Evolutionary conservation across 78 protist genomes (phyloP).

Genomic region (Guillardia theta): DNA sequence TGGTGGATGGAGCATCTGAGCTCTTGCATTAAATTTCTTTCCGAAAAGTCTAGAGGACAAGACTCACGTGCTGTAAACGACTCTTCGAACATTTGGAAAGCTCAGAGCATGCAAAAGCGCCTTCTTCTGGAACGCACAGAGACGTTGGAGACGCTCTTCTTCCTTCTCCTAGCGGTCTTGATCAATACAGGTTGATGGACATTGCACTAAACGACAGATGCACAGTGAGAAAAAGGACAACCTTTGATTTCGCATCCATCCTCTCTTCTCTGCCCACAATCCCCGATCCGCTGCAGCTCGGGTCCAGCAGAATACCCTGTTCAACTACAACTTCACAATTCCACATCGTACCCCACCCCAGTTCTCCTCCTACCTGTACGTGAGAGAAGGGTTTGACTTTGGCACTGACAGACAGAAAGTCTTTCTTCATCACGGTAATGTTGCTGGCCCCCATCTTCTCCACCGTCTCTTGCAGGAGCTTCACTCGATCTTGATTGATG

Average conservation of each 20-base stretch:
- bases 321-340: too few relatives aligned
- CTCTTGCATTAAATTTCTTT: background rate
- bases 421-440: background rate
- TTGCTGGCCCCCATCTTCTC: background rate
- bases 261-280: background rate
- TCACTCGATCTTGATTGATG: background rate
- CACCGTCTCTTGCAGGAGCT: background rate
- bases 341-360: too few relatives aligned
- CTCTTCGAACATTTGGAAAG: background rate
- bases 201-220: background rate
- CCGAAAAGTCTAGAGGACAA: background rate
- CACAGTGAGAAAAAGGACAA: background rate
- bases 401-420: background rate
- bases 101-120: background rate
- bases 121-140: background rate
- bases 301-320: slow-evolving; percentile 9
- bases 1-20: background rate
- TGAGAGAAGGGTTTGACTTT: background rate
- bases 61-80: slow-evolving; percentile 4
- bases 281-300: slow-evolving; percentile 6
- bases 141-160: background rate
- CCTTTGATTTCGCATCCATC: background rate
- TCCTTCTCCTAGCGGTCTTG: background rate
- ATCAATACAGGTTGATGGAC: background rate
- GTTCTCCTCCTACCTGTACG: too few relatives aligned